Evolutionary conservation across 2,329 filamentous ascomycete genomes (phyloP).

Genomic region (Fusarium sp.): DNA sequence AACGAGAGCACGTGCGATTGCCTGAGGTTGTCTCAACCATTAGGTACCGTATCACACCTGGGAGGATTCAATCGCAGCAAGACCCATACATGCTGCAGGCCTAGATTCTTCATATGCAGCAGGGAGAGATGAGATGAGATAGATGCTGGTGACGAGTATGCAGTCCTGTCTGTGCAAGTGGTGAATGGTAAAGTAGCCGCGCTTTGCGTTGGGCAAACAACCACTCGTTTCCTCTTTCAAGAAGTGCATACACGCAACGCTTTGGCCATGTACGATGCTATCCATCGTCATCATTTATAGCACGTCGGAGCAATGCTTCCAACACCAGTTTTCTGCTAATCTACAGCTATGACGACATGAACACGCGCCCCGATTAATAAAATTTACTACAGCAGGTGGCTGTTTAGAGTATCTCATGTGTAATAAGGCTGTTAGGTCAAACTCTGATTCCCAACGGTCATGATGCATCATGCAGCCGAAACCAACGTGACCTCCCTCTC

Average conservation of each 20-base stretch:
- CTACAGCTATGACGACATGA: conserved; percentile 5
- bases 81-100: conserved; percentile 3
- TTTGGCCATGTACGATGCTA: conserved; percentile 4
- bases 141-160: conserved; percentile 19
- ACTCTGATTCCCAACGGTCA: conserved; percentile 19
- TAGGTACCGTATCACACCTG: background rate
- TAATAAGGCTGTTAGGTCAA: conserved; percentile 23
- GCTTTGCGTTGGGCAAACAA: conserved; percentile 30
- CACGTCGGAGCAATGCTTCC: conserved; percentile 5
- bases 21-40: conserved; percentile 19
- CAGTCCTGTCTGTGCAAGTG: background rate
- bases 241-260: conserved; percentile 14
- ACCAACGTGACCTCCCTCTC: background rate
- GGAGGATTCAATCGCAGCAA: conserved; percentile 8
- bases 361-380: background rate
- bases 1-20: conserved; percentile 27
- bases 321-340: background rate
- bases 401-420: conserved; percentile 21
- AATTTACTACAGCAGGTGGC: background rate
- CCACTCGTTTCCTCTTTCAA: background rate
- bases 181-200: conserved; percentile 31
- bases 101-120: background rate
- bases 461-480: conserved; percentile 8
- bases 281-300: background rate
- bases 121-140: conserved; percentile 7